Base-by-base conservation (phyloP, 2,329 filamentous ascomycete genomes). In the Exophiala xenobiotica region DNA sequence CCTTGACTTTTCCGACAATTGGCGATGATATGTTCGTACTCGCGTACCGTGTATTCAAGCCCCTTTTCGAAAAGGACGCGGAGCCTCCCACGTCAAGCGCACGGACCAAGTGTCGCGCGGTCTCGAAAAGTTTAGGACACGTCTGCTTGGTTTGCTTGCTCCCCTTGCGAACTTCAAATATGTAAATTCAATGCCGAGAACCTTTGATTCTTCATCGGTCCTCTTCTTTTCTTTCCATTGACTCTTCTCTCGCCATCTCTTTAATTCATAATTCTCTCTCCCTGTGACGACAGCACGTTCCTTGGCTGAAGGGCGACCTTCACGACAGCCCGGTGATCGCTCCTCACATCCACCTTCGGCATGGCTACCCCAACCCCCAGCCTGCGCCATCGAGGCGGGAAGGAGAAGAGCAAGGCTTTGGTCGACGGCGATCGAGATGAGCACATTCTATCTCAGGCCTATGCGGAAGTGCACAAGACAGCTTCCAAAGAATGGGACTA, bases 401-500 rank as follows among this genome's bases (percentile, higher is more conserved):
- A 61, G 39, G 55, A 63, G 20, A 60, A 62, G 49, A 48, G 38
- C n/a, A 61, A 58, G 35, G 46, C 46, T 20, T 47, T 57, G 24
- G 33, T 46, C 23, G 62, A 59, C 52, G 59, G 53, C 16, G 53
- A 60, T 23, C 45, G 58, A 23, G 20, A 51, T 31, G 51, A 61
- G 14, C 44, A 56, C 42, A 42, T 41, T 19, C 26, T 58, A 14
- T 39, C 54, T 11, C 46, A 53, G 6, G 42, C 48, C 5, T 43
- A 53, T 14, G 27, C 46, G 11, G 49, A 54, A 6, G 29, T 46
- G 23, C 51, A 58, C 65, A 67, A 68, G 44, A 56, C 68, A 27
- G 64, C 71, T 26, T 72, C 72, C 51, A 78, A 79, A n/a, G 87
- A 95, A 71, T 85, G 82, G 78, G 88, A 95, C 64, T 95, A 96